Percentiles rank a stretch among this genome's conserved stretches.
These are phyloP conservation scores for Verbena officinalis DNA, from an alignment of 257 asterid species.

Conservation along the genomic window DNA sequence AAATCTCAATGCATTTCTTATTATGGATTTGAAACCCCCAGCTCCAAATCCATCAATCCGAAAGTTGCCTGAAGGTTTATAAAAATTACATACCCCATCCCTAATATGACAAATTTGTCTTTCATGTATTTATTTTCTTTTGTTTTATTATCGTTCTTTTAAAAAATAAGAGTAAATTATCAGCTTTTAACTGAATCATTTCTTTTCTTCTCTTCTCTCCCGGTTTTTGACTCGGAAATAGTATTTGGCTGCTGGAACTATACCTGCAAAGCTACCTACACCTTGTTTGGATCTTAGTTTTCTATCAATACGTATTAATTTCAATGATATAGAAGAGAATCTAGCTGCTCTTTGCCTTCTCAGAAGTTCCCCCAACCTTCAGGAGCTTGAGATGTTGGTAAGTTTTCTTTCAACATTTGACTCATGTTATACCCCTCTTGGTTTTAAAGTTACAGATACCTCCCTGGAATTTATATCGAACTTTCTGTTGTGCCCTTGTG, in stretches of 20 bases:
- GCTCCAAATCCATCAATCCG: too few species aligned
- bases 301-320: conserved; percentile 78
- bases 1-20: too few species aligned
- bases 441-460: too few species aligned
- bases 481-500: too few species aligned
- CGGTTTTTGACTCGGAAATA: conserved; percentile 32
- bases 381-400: conserved; percentile 91
- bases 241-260: conserved; percentile 88
- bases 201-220: not conserved
- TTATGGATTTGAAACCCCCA: too few species aligned
- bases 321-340: conserved; percentile 68
- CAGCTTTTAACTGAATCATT: conserved; percentile 11
- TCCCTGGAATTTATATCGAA: too few species aligned
- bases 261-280: conserved; percentile 67
- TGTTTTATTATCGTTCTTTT: conserved; percentile 2
- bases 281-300: conserved; percentile 78
- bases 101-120: too few species aligned
- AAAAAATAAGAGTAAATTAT: not conserved
- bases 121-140: not conserved
- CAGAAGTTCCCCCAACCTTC: conserved; percentile 89
- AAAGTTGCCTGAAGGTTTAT: too few species aligned
- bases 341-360: conserved; percentile 84
- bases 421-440: not conserved
- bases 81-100: too few species aligned
- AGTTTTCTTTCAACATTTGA: conserved; percentile 33